Percentiles rank a stretch among this genome's conserved stretches.
Conservation (phyloP, 495 filamentous ascomycete genomes). For the Penicillium salamii region DNA sequence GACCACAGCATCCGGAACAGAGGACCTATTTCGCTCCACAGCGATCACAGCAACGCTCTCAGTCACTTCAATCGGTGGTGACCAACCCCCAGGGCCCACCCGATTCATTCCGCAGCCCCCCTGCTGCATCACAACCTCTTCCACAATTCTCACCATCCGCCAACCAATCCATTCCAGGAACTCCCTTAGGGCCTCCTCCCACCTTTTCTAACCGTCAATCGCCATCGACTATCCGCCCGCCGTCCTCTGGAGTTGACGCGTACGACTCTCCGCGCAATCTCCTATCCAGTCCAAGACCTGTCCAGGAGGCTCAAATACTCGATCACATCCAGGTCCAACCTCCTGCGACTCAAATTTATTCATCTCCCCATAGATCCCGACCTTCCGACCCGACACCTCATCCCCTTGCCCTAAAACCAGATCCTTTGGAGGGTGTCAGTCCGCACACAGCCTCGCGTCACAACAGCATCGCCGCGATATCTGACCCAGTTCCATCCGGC, state of each 20-base stretch:
- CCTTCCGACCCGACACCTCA: constrained; percentile 28
- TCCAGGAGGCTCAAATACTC: constrained; percentile 26
- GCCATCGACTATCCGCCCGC: constrained; percentile 31
- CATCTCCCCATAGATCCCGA: constrained; percentile 28
- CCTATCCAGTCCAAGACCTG: constrained; percentile 35
- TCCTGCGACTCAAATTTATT: constrained; percentile 26
- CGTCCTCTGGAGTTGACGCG: constrained; percentile 34
- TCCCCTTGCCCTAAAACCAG: constrained; percentile 32
- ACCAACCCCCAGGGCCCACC: constrained; percentile 36
- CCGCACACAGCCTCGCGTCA: constrained; percentile 41
- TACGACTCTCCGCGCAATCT: constrained; percentile 33
- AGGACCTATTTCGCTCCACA: constrained; percentile 42
- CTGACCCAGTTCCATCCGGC: constrained; percentile 10
- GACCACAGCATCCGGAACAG: constrained; percentile 32
- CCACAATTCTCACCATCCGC: constrained; percentile 39
- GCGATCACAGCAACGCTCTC: constrained; percentile 45
- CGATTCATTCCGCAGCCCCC: constrained; percentile 39
- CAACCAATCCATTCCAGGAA: constrained; percentile 44
- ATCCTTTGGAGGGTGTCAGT: constrained; percentile 42
- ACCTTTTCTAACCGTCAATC: constrained; percentile 33
- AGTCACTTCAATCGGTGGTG: constrained; percentile 47
- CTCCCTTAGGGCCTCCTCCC: constrained; percentile 47
- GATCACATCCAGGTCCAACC: constrained; percentile 24
- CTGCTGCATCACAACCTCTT: constrained; percentile 35
- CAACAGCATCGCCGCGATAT: constrained; percentile 20